A percentile compares a stretch with the other conserved stretches of the same genome.
These are phyloP conservation scores for Aspergillus fischeri DNA, from an alignment of 2,329 filamentous ascomycete genomes.

Conservation along the genomic window DNA sequence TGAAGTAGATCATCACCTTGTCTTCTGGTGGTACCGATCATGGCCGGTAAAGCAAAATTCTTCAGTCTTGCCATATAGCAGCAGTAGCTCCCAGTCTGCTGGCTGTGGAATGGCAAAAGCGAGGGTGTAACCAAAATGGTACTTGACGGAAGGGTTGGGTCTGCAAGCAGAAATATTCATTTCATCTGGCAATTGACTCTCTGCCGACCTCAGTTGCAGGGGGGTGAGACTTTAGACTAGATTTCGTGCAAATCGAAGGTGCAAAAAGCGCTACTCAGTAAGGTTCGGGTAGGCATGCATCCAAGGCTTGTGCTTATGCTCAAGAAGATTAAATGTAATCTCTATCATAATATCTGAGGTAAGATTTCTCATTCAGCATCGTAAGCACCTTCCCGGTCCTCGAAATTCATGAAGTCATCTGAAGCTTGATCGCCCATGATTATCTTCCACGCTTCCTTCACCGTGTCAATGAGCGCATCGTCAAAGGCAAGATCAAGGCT, in stretches of 20 bases:
- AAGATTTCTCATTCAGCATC: slow-evolving; percentile 43
- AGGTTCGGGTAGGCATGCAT: neutral
- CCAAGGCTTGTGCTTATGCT: neutral
- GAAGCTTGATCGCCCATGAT: slow-evolving; percentile 53
- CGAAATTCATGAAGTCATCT: slow-evolving; percentile 70
- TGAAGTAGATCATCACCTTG: neutral
- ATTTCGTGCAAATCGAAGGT: neutral
- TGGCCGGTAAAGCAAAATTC: neutral
- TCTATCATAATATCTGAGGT: neutral
- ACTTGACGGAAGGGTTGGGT: neutral
- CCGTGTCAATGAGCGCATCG: slow-evolving; percentile 63
- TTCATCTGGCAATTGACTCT: neutral
- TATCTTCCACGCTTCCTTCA: slow-evolving; percentile 66
- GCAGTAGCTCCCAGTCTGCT: neutral
- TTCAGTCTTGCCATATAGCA: neutral
- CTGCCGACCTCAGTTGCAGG: too few relatives aligned
- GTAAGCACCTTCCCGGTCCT: slow-evolving; percentile 62
- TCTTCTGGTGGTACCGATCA: neutral
- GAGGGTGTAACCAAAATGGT: too few relatives aligned
- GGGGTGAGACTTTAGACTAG: neutral
- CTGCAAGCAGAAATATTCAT: neutral
- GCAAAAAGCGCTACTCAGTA: neutral
- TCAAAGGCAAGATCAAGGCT: slow-evolving; percentile 68
- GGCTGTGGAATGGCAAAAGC: neutral
- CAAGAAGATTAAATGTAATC: neutral